Evolutionary conservation across 2,329 filamentous ascomycete species (phyloP), one percentile per base, ranked within the genome.

Genomic region (Xylaria sp.): DNA sequence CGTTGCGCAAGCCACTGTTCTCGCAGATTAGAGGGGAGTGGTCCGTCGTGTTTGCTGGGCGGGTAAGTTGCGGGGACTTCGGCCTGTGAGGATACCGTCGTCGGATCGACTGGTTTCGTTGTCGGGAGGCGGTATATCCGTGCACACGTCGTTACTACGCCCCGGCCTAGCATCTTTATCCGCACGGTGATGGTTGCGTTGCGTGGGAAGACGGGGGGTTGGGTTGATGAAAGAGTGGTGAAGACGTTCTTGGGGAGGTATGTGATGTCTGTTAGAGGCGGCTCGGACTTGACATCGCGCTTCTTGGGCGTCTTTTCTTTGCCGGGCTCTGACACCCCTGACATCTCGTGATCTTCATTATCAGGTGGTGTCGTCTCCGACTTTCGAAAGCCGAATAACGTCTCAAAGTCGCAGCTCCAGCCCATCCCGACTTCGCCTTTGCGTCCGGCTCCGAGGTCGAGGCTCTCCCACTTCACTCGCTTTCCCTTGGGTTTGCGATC

Each of bases 121-220:
- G 67, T 54, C n/a, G 95, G 93, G 17, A 98, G 88, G 15, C 93
- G 90, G 80, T 98, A 99, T 72, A 98, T 90, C 42, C 96, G 88
- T 4, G 95, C 93, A 78, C 91, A 92, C 3, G 88, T 82, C 0
- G 82, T 84, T 3, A 90, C 92, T 0, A 91, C 87, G 31, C 96
- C 95, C 65, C 93, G 89, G 46, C 86, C 84, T 9, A 92, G 77
- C 54, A 96, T 84, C 0, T 83, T 89, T 63, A 98, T 83, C 59
- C 86, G 87, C 54, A 94, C 86, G 0, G 89, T 91, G 61, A 90
- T 81, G 44, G 89, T 73, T 23, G 82, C 78, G 60, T 82, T 79
- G 10, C 75, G 66, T 0, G 81, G 80, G 4, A 80, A 59, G 4
- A 74, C 64, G 11, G 72, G 65, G 20, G 57, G 20, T 28, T 28